Evolutionary conservation across 2,329 filamentous ascomycete genomes (phyloP).

Genomic region (Phialophora macrospora): DNA sequence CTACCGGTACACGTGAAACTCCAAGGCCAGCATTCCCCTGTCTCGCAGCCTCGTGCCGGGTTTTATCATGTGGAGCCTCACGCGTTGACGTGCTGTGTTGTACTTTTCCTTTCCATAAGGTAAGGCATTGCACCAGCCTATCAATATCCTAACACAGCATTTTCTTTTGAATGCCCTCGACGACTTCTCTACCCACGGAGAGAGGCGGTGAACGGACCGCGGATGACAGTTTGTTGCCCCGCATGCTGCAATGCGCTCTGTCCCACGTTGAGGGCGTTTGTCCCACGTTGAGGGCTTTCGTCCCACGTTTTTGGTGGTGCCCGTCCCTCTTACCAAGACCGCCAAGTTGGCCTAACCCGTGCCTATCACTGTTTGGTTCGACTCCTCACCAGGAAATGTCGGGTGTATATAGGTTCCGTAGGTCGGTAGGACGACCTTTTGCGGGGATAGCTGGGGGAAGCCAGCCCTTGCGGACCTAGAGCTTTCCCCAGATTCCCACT

Average conservation of each 20-base stretch:
- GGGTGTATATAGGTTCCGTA: slow-evolving; percentile 1
- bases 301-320: slow-evolving; percentile 3
- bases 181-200: no score
- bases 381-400: neutral
- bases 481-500: no score
- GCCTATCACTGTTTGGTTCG: neutral
- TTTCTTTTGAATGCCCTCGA: no score
- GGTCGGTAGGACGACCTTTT: neutral
- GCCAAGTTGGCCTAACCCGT: neutral
- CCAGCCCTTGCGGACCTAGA: no score
- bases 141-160: no score
- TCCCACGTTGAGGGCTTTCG: neutral
- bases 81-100: neutral
- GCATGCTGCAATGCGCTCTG: no score
- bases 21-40: neutral
- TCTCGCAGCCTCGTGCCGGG: slow-evolving; percentile 3
- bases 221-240: no score
- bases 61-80: neutral
- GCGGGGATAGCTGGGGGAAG: neutral
- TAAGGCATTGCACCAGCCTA: neutral
- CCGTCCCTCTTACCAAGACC: neutral
- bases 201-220: no score
- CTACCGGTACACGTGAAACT: no score
- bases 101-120: neutral
- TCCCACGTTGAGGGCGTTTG: no score